Conservation (phyloP, 78 protist species). For the Polysphondylium violaceum region DNA sequence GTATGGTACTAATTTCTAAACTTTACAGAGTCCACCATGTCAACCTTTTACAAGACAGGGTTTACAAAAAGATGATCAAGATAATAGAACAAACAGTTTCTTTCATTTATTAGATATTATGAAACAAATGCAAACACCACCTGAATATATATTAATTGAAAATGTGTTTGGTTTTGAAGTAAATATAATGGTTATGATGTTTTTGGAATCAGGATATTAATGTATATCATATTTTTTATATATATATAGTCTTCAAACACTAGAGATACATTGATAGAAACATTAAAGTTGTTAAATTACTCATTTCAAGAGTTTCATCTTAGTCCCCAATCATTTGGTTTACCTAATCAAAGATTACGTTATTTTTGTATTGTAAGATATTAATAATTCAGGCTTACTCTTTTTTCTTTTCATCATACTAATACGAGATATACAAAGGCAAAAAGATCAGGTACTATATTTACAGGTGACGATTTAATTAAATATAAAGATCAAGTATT, state of each 20-base stretch:
- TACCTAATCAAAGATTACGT: conserved; percentile 88
- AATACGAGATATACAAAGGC: neutral
- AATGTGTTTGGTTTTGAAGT: conserved; percentile 90
- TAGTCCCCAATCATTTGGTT: conserved; percentile 77
- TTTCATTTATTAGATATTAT: conserved; percentile 47
- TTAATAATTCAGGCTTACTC: no score
- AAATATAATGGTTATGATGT: no score
- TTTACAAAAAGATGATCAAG: conserved; percentile 67
- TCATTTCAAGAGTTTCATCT: conserved; percentile 75
- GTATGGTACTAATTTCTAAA: neutral
- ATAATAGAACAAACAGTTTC: conserved; percentile 81
- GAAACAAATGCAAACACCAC: conserved; percentile 30
- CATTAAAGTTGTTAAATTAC: conserved; percentile 58
- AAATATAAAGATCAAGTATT: neutral
- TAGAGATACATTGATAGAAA: conserved; percentile 34
- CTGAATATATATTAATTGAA: conserved; percentile 80
- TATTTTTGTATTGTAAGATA: conserved; percentile 85
- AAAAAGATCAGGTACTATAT: neutral
- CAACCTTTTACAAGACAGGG: conserved; percentile 92
- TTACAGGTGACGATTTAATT: neutral
- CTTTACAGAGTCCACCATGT: conserved; percentile 85
- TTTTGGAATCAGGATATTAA: neutral
- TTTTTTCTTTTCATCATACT: neutral
- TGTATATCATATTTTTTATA: neutral
- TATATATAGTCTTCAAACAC: conserved; percentile 39